Evolutionary conservation across 2,329 filamentous ascomycete species (phyloP).

Genomic region (Trichophyton simii): DNA sequence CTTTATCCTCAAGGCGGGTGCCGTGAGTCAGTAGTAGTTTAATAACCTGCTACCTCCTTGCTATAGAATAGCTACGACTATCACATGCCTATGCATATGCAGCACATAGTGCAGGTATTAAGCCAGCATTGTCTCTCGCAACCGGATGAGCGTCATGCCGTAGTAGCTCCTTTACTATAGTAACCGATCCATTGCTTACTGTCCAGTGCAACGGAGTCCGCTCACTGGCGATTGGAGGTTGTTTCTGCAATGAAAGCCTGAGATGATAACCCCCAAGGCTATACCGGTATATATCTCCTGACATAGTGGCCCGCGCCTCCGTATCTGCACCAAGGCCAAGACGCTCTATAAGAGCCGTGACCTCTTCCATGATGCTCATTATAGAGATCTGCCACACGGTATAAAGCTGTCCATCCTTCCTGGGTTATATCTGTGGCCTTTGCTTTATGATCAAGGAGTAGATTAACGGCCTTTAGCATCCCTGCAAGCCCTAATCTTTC

Average conservation of each 20-base stretch:
- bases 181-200: neutral
- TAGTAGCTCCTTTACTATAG: neutral
- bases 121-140: neutral
- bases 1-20: neutral
- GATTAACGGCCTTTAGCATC: neutral
- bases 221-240: neutral
- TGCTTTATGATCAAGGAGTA: neutral
- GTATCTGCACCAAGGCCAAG: neutral
- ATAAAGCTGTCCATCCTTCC: neutral
- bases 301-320: neutral
- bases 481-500: neutral
- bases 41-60: neutral
- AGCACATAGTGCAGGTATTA: slow-evolving; percentile 4
- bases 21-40: neutral
- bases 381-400: neutral
- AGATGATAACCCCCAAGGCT: neutral
- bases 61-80: neutral
- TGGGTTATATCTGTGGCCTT: neutral
- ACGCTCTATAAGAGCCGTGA: neutral
- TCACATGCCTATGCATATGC: neutral
- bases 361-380: neutral
- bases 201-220: slow-evolving; percentile 1
- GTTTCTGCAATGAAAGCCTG: neutral
- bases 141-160: neutral
- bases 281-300: neutral